phyloP scores from a whole-genome alignment of 768 basidiomycete species.

The Rossbeevera mucosa region DNA sequence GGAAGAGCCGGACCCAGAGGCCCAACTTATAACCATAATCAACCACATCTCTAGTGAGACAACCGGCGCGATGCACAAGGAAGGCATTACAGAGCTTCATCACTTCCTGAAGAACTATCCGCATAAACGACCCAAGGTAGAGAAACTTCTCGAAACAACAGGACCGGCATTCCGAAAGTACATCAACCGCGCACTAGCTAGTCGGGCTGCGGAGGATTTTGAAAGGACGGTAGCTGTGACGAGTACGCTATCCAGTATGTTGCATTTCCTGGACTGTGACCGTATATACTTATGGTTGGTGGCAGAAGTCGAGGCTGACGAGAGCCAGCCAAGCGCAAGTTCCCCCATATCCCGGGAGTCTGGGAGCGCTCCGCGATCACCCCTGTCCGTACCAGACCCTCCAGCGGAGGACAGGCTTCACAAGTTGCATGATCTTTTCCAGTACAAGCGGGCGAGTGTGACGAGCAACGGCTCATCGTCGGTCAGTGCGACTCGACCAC shows the following conservation, averaged over 20 bases:
- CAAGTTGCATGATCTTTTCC: constrained; percentile 75
- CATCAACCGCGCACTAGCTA: constrained; percentile 82
- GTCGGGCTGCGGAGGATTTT: constrained; percentile 81
- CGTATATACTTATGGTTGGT: constrained; percentile 8
- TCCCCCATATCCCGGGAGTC: constrained; percentile 30
- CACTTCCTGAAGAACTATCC: constrained; percentile 91
- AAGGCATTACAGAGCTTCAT: constrained; percentile 92
- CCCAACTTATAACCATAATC: constrained; percentile 75
- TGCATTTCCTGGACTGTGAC: background rate
- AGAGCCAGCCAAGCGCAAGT: constrained; percentile 31
- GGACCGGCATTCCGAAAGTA: constrained; percentile 90
- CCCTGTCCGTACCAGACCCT: constrained; percentile 31
- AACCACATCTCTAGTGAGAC: constrained; percentile 86
- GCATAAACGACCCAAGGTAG: constrained; percentile 74
- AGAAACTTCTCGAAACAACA: constrained; percentile 84
- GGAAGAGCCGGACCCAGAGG: constrained; percentile 85
- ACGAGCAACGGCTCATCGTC: constrained; percentile 42
- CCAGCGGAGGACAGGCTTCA: constrained; percentile 63
- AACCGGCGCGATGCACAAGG: constrained; percentile 84
- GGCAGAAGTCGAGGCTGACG: constrained; percentile 62
- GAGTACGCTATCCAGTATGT: constrained; percentile 77
- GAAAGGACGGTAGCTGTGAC: constrained; percentile 77
- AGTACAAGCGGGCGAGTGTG: constrained; percentile 68
- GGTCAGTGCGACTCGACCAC: constrained; percentile 14
- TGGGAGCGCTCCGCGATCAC: constrained; percentile 33